These are phyloP conservation scores for Debaryomyces castellii DNA, from an alignment of 805 yeast species.

Conservation along the genomic window DNA sequence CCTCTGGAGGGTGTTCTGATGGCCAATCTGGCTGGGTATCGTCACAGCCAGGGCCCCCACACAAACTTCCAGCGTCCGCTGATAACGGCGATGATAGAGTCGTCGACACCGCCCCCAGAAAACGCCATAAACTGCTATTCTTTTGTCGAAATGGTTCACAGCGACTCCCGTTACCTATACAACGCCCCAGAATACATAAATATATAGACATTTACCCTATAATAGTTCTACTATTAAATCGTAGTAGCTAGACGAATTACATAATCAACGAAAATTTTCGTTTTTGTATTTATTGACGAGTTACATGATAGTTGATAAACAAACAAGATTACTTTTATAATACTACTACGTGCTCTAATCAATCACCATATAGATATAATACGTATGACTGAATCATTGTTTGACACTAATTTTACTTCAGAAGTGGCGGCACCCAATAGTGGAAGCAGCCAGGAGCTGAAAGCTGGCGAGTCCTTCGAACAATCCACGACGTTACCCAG, in stretches of 20 bases:
- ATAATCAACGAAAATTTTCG: conserved; percentile 4
- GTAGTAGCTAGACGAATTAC: conserved; percentile 4
- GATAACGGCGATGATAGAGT: not conserved
- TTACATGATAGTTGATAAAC: not conserved
- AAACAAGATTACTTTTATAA: not conserved
- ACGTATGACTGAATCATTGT: conserved; percentile 31
- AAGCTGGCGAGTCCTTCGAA: not conserved
- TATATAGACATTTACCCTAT: not conserved
- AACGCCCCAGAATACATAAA: not conserved
- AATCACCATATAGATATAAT: not conserved
- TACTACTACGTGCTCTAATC: not conserved
- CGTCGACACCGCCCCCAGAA: conserved; percentile 5
- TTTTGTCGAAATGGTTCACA: conserved; percentile 28
- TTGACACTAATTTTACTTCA: conserved; percentile 31
- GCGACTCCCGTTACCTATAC: conserved; percentile 13
- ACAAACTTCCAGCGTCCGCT: not conserved
- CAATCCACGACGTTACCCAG: conserved; percentile 21
- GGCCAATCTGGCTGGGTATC: not conserved
- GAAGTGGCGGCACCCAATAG: conserved; percentile 9
- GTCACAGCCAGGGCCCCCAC: not conserved
- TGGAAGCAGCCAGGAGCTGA: not conserved
- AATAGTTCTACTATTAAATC: not conserved
- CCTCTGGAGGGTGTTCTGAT: not conserved
- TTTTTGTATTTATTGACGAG: not conserved
- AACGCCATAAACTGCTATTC: conserved; percentile 27